These are phyloP conservation scores for Leishmania tarentolae DNA, from an alignment of 208 protist species.

Conservation along the genomic window DNA sequence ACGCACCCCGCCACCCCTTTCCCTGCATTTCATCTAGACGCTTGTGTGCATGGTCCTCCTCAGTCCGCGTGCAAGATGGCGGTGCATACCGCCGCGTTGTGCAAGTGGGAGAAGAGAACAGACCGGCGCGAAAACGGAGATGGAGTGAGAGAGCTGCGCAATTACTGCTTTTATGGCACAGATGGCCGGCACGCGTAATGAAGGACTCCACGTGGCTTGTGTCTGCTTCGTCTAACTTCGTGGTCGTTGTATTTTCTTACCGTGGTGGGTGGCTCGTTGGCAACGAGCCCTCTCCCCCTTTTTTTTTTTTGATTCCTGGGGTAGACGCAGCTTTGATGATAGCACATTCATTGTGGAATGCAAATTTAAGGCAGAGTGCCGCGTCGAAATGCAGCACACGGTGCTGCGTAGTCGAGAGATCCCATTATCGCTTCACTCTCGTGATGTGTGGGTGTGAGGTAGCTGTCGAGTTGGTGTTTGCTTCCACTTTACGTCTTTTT, in stretches of 20 bases:
- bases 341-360: neutral
- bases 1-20: neutral
- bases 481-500: neutral
- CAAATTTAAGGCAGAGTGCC: neutral
- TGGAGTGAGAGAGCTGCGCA: neutral
- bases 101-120: neutral
- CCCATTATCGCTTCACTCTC: neutral
- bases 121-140: neutral
- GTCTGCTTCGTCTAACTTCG: neutral
- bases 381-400: no score
- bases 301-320: neutral
- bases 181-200: neutral
- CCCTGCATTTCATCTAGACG: neutral
- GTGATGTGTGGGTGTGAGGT: neutral
- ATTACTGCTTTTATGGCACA: neutral
- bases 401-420: neutral
- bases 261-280: neutral
- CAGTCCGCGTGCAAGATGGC: neutral
- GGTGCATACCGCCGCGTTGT: neutral
- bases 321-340: neutral
- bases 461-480: neutral
- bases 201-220: neutral
- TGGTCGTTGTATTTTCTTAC: neutral
- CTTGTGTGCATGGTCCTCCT: neutral
- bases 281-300: neutral